Evolutionary conservation across 257 asterid species (phyloP).

Genomic region (Plantago ovata): DNA sequence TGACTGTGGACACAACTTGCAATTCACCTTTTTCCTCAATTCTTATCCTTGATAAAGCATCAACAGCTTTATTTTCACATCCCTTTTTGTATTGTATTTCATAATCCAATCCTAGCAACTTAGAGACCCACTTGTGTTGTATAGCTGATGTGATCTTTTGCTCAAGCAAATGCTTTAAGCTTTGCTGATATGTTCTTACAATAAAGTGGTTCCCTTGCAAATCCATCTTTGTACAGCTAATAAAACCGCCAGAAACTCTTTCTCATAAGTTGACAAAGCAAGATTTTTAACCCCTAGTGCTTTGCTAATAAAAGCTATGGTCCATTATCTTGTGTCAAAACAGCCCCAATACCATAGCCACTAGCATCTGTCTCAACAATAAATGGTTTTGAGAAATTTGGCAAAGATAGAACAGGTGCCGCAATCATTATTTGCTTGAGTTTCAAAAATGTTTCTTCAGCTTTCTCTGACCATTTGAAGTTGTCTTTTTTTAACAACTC

Average conservation of each 20-base stretch:
- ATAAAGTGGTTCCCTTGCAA: not conserved
- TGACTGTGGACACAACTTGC: not conserved
- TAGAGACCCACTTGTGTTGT: no score
- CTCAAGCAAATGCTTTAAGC: not conserved
- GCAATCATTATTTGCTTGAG: not conserved
- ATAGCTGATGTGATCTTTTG: not conserved
- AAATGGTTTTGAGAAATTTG: not conserved
- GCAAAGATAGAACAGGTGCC: not conserved
- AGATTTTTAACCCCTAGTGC: not conserved
- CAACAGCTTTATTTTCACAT: not conserved
- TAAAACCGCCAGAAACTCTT: not conserved
- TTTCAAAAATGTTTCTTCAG: no score
- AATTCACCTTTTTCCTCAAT: no score
- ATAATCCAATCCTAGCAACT: no score
- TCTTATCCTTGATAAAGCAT: not conserved
- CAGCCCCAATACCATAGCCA: not conserved
- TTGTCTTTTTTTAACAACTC: no score
- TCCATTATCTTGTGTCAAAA: not conserved
- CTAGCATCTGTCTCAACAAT: no score
- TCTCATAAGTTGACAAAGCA: no score
- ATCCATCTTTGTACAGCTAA: not conserved
- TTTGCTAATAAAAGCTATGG: not conserved
- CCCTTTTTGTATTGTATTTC: no score
- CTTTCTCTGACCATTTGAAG: not conserved
- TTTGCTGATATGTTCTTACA: not conserved